Conservation (phyloP, 1,284 basidiomycete genomes). For the Grifola frondosa region DNA sequence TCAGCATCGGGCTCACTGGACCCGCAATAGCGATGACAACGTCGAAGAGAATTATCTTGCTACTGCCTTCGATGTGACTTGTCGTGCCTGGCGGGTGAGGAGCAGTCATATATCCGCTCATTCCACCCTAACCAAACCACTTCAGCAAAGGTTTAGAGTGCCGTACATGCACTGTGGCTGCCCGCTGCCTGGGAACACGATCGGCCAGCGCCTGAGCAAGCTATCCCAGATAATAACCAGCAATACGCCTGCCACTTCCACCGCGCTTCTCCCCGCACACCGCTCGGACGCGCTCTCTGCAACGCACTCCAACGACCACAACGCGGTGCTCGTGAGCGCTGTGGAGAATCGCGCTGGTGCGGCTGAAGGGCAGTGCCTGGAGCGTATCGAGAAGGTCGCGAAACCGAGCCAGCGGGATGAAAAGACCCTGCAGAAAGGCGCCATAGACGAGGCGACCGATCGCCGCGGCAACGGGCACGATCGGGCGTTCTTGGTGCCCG, state of each 20-base stretch:
- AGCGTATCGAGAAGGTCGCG: slow-evolving; percentile 17
- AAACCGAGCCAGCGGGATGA: slow-evolving; percentile 25
- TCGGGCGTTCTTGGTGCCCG: slow-evolving; percentile 27
- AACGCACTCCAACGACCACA: slow-evolving; percentile 41
- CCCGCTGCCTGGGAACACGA: slow-evolving; percentile 20
- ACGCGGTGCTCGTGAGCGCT: slow-evolving; percentile 21
- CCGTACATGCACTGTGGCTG: slow-evolving; percentile 30
- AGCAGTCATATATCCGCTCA: neutral
- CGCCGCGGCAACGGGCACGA: slow-evolving; percentile 17
- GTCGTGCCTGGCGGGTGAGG: slow-evolving; percentile 30
- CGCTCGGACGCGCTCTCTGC: slow-evolving; percentile 32
- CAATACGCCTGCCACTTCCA: slow-evolving; percentile 15
- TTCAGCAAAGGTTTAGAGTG: slow-evolving; percentile 23
- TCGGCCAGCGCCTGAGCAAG: slow-evolving; percentile 8
- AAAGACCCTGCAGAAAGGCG: slow-evolving; percentile 16
- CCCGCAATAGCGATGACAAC: slow-evolving; percentile 34
- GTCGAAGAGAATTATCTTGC: slow-evolving; percentile 34
- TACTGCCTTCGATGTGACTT: slow-evolving; percentile 37
- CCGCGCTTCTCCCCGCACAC: slow-evolving; percentile 27
- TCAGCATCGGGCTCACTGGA: too few species aligned
- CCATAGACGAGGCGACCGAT: slow-evolving; percentile 16
- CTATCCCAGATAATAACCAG: neutral
- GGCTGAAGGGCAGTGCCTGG: slow-evolving; percentile 8
- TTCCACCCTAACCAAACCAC: neutral
- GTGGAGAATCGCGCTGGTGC: slow-evolving; percentile 1